Conservation (phyloP, 2,329 filamentous ascomycete species). For the Dactylellina haptotyla region DNA sequence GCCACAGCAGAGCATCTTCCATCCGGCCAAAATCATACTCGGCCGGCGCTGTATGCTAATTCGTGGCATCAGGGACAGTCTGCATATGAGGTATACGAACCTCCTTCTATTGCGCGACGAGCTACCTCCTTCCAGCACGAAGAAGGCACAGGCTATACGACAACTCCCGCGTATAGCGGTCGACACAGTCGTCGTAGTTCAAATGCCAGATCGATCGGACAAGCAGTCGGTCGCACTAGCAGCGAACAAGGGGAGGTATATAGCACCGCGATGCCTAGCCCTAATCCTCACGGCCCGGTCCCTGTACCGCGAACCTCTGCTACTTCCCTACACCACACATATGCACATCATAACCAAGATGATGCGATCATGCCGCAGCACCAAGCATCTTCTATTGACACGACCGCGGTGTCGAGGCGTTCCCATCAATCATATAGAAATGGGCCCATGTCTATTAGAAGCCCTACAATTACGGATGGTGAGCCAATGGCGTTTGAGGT, state of each 20-base stretch:
- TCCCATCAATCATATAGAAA: conserved; percentile 41
- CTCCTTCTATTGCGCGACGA: conserved; percentile 26
- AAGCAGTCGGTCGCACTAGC: conserved; percentile 15
- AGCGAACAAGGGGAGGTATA: conserved; percentile 48
- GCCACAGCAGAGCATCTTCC: conserved; percentile 30
- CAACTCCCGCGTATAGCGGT: conserved; percentile 13
- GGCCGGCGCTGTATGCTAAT: conserved; percentile 22
- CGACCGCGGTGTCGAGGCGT: conserved; percentile 36
- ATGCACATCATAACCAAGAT: conserved; percentile 31
- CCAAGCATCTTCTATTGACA: conserved; percentile 37
- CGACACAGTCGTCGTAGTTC: conserved; percentile 48
- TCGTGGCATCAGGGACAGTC: conserved; percentile 48
- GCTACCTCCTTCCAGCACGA: conserved; percentile 40
- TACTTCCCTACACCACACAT: conserved; percentile 31
- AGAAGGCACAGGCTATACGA: conserved; percentile 9
- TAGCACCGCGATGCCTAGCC: conserved; percentile 37
- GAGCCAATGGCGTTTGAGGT: conserved; percentile 36
- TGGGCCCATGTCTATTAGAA: conserved; percentile 14
- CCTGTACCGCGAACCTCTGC: conserved; percentile 33
- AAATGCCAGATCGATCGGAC: conserved; percentile 14
- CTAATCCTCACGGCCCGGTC: conserved; percentile 23
- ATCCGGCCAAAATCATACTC: background rate
- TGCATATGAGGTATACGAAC: conserved; percentile 26
- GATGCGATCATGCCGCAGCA: conserved; percentile 29
- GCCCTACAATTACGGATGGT: conserved; percentile 19